phyloP scores from a whole-genome alignment of 805 yeast species.

The Yamadazyma akitaensis region DNA sequence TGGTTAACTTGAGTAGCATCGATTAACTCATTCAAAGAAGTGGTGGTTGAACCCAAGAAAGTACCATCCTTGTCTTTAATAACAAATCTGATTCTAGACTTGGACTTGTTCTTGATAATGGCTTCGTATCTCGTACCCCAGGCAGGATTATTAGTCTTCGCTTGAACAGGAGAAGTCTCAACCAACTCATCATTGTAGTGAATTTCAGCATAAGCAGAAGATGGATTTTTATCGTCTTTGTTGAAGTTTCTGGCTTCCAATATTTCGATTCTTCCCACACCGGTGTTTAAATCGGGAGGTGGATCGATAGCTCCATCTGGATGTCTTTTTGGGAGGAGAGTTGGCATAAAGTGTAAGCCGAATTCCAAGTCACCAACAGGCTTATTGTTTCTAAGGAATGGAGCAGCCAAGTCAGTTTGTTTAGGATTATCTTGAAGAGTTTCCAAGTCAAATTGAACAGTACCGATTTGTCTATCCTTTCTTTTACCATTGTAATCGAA shows the following conservation, averaged over 20 bases:
- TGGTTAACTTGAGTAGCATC: conserved; percentile 77
- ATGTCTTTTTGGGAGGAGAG: conserved; percentile 55
- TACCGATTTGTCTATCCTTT: conserved; percentile 80
- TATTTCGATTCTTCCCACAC: conserved; percentile 72
- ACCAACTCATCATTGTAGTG: conserved; percentile 60
- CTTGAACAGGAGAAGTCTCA: conserved; percentile 54
- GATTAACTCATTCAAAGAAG: conserved; percentile 61
- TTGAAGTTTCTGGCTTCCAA: conserved; percentile 58
- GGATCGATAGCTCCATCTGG: conserved; percentile 83
- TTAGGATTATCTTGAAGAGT: conserved; percentile 52
- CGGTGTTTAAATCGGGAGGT: conserved; percentile 89
- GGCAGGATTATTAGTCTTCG: conserved; percentile 61
- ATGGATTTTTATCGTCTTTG: conserved; percentile 43
- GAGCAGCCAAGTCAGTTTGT: conserved; percentile 47
- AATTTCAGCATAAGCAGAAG: conserved; percentile 68
- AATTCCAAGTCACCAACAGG: conserved; percentile 72
- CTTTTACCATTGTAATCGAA: conserved; percentile 76
- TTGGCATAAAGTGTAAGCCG: conserved; percentile 74
- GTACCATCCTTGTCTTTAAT: conserved; percentile 57
- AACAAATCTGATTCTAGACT: conserved; percentile 63
- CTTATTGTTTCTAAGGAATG: conserved; percentile 77
- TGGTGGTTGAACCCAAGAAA: conserved; percentile 55
- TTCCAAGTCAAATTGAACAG: conserved; percentile 69
- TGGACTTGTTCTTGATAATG: conserved; percentile 68
- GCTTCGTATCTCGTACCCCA: conserved; percentile 65